phyloP scores from a whole-genome alignment of 108 stramenopile species.

The Cyclostephanos tholiformis region DNA sequence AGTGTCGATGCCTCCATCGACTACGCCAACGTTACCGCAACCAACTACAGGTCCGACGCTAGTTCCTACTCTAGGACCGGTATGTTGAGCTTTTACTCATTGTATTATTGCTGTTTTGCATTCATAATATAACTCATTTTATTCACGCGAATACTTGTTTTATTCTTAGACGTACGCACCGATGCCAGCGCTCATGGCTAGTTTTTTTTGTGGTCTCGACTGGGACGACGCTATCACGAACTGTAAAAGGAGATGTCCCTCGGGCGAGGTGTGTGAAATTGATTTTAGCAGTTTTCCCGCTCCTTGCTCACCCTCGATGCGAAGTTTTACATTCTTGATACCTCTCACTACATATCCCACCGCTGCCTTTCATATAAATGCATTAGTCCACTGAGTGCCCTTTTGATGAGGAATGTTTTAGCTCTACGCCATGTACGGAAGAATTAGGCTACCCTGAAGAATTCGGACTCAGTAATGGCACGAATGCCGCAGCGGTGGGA shows the following conservation, averaged over 20 bases:
- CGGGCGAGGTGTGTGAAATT: constrained; percentile 11
- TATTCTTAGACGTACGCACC: constrained; percentile 28
- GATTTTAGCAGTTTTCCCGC: not conserved
- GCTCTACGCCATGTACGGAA: constrained; percentile 37
- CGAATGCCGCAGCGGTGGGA: constrained; percentile 1
- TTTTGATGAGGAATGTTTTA: constrained; percentile 37
- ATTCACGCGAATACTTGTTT: not conserved
- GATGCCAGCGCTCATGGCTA: constrained; percentile 32
- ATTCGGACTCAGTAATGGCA: constrained; percentile 9
- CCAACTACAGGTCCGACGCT: constrained; percentile 34
- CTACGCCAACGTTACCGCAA: constrained; percentile 11
- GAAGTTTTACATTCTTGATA: not conserved
- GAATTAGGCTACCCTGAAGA: constrained; percentile 49
- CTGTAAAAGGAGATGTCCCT: constrained; percentile 14
- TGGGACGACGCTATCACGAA: constrained; percentile 20
- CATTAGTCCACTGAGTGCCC: constrained; percentile 30
- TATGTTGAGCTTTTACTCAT: constrained; percentile 1
- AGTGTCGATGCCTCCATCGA: constrained; percentile 6
- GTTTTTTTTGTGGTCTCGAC: constrained; percentile 19
- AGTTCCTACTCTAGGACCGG: constrained; percentile 34
- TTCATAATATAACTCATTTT: not conserved
- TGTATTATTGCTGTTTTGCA: not conserved
- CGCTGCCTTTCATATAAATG: not conserved
- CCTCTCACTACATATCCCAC: not conserved
- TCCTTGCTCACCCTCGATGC: not conserved